Percentiles rank a stretch among this genome's conserved stretches.
These are phyloP conservation scores for Hyaloscypha variabilis DNA, from an alignment of 495 filamentous ascomycete species.

Conservation along the genomic window DNA sequence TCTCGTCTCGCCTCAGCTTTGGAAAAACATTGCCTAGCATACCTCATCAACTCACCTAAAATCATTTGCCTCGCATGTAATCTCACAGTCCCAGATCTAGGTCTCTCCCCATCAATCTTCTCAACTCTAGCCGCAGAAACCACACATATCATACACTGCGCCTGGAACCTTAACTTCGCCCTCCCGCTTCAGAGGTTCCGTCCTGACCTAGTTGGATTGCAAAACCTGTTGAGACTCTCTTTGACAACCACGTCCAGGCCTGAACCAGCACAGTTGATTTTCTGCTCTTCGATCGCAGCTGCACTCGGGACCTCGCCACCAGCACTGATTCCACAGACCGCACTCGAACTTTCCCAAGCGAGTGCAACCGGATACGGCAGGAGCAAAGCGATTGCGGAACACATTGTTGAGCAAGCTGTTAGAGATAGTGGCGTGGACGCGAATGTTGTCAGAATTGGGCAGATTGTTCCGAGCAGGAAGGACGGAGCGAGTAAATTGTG, in stretches of 20 bases:
- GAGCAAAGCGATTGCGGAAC: background rate
- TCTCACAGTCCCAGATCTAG: conserved; percentile 20
- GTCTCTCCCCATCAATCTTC: conserved; percentile 15
- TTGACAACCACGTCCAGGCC: conserved; percentile 3
- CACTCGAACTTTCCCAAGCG: background rate
- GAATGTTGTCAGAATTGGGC: background rate
- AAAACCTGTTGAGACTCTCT: conserved; percentile 34
- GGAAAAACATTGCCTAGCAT: conserved; percentile 34
- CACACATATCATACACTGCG: conserved; percentile 59
- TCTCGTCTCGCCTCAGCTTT: conserved; percentile 41
- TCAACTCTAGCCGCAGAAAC: conserved; percentile 37
- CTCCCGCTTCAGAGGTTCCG: conserved; percentile 51
- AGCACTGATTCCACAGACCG: background rate
- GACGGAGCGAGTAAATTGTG: background rate
- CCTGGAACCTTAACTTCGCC: conserved; percentile 73
- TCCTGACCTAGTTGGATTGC: conserved; percentile 54
- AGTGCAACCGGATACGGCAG: background rate
- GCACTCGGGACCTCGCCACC: conserved; percentile 8
- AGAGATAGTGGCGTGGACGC: background rate
- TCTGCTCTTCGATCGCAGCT: conserved; percentile 38
- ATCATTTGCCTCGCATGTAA: conserved; percentile 25
- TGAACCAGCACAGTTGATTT: conserved; percentile 31
- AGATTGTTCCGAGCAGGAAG: conserved; percentile 2
- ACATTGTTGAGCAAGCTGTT: background rate
- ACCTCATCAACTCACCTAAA: conserved; percentile 28